Base-by-base conservation (phyloP, 306 rosid species). In the Cicer judaicum region DNA sequence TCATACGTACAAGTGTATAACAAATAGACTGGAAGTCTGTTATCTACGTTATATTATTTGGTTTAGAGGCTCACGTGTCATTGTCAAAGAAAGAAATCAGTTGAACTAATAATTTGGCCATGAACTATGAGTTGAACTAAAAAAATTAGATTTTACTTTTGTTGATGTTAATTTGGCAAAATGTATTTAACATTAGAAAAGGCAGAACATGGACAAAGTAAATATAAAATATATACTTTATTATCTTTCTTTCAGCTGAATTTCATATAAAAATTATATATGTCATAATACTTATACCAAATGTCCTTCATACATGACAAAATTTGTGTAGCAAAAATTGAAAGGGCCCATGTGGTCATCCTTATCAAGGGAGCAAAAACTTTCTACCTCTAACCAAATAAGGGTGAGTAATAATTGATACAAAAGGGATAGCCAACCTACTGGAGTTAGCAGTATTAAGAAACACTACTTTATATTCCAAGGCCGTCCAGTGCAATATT, bases 391-490 rank as follows among this genome's bases (percentile, higher is more conserved):
- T 16, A 69, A 80, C 65, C 14, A 64, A 66, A 56, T n/a, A 72
- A n/a, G 66, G 1, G 75, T 16, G 68, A 50, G 48, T 64, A 55
- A 13, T 50, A 62, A 43, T 49, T 56, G 78, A 80, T 63, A 76
- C 70, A 80, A 55, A 67, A 60, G 4, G 59, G 18, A 4, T 49
- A 52, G 53, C 80, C 79, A 56, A 60, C 55, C 64, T 76, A 44
- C 64, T 78, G 24, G 41, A 57, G 62, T 74, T 14, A 60, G 74
- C 66, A 65, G 6, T 74, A 68, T 38, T 65, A 21, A 34, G 52
- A 57, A 57, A 53, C 39, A 64, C 15, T 42, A 85, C 62, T 29
- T 29, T 29, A 88, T 72, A 84, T 68, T 83, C 64, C 70, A 39
- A 84, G 88, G 76, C 87, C 84, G 24, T 83, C 43, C 66, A 44